These are phyloP conservation scores for Apophysomyces trapeziformis DNA, from an alignment of 371 early-diverging fungal genomes.

Conservation along the genomic window DNA sequence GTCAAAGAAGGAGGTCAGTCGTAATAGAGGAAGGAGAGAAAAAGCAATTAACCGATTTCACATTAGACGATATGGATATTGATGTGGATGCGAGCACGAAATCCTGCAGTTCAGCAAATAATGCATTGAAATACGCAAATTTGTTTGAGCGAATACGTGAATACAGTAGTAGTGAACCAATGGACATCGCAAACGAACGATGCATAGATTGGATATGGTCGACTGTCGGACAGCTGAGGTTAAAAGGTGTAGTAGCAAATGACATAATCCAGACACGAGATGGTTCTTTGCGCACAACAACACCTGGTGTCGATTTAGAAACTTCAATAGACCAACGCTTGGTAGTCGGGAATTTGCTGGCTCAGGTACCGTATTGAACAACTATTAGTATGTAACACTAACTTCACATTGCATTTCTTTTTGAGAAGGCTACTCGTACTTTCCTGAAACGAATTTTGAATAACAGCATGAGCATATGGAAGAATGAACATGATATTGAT, in stretches of 20 bases:
- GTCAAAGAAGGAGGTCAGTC: conserved; percentile 32
- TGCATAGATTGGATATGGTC: conserved; percentile 55
- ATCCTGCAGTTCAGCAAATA: neutral
- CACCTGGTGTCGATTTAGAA: conserved; percentile 28
- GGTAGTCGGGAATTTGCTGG: conserved; percentile 35
- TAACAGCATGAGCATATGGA: conserved; percentile 30
- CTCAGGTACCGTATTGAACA: conserved; percentile 20
- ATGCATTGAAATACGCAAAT: neutral
- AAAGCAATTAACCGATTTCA: neutral
- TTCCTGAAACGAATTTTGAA: conserved; percentile 37
- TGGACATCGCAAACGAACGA: conserved; percentile 36
- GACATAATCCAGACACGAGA: conserved; percentile 41
- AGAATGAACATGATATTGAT: conserved; percentile 30
- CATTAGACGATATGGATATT: conserved; percentile 45
- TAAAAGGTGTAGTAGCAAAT: conserved; percentile 44
- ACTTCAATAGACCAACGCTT: conserved; percentile 46
- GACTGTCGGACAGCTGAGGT: conserved; percentile 37
- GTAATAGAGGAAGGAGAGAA: neutral
- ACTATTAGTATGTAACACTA: neutral
- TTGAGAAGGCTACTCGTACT: conserved; percentile 27
- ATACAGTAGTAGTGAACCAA: conserved; percentile 7
- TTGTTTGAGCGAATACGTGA: conserved; percentile 16
- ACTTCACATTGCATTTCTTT: neutral
- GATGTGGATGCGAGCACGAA: conserved; percentile 29
- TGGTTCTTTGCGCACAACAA: conserved; percentile 36